phyloP scores from a whole-genome alignment of 331 rosid genomes.

The Malus hybrid region DNA sequence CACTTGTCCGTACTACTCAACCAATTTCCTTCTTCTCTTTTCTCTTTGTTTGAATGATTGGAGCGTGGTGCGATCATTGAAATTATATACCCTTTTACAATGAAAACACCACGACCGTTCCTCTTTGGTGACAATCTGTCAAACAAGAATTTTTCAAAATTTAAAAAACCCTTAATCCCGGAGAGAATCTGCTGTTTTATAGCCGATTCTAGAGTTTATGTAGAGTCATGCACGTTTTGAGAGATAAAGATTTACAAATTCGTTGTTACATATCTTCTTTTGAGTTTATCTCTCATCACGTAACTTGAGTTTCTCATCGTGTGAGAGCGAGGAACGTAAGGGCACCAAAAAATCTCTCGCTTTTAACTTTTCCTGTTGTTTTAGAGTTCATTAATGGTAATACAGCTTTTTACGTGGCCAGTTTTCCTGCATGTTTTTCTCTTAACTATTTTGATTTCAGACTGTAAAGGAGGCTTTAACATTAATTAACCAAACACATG shows the following conservation, averaged over 20 bases:
- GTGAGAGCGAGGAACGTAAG: neutral
- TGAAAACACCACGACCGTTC: neutral
- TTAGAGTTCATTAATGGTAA: no score
- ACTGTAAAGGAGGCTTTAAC: neutral
- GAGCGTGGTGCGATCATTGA: constrained; percentile 34
- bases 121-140: neutral
- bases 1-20: neutral
- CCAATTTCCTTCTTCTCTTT: neutral
- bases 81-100: constrained; percentile 8
- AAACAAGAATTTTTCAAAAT: neutral
- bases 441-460: neutral
- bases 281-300: no score
- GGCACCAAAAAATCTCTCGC: neutral
- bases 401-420: no score
- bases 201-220: neutral
- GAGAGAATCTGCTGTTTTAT: no score
- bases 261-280: no score
- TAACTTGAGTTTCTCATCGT: no score
- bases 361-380: neutral
- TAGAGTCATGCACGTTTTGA: no score
- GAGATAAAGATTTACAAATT: no score
- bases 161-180: neutral
- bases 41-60: constrained; percentile 14
- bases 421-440: neutral
- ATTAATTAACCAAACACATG: no score